Evolutionary conservation across 306 rosid genomes (phyloP).

Genomic region (Erythrophleum fordii): DNA sequence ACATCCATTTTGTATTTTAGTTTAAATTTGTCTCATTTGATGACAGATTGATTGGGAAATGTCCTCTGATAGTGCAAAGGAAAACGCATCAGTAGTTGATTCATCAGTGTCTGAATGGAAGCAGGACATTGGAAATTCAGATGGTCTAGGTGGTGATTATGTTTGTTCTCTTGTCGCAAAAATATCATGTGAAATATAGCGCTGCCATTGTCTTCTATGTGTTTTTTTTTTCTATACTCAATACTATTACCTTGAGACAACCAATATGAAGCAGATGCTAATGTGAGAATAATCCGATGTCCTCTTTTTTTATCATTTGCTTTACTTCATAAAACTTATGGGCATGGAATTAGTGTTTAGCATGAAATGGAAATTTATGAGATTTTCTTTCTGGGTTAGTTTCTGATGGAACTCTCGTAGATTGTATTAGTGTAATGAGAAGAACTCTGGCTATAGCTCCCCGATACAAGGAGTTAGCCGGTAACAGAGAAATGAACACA

Average conservation of each 20-base stretch:
- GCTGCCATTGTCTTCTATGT: not conserved
- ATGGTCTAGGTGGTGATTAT: conserved; percentile 58
- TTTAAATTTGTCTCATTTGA: conserved; percentile 4
- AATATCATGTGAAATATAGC: conserved; percentile 9
- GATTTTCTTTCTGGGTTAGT: not conserved
- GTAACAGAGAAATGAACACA: no score
- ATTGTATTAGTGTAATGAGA: no score
- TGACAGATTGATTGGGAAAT: conserved; percentile 51
- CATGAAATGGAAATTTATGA: not conserved
- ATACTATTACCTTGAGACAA: not conserved
- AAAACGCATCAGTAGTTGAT: conserved; percentile 72
- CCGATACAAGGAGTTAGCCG: no score
- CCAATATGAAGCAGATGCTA: not conserved
- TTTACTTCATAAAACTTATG: not conserved
- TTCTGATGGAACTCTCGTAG: no score
- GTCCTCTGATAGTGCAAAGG: conserved; percentile 77
- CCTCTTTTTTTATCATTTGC: not conserved
- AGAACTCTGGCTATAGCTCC: no score
- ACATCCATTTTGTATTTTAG: not conserved
- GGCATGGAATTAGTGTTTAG: not conserved
- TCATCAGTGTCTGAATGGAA: conserved; percentile 70
- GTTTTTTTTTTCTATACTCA: not conserved
- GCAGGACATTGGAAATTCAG: conserved; percentile 61
- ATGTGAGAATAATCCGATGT: not conserved
- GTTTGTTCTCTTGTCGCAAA: conserved; percentile 21